phyloP scores from a whole-genome alignment of 129 eudicot genomes.

The Kitagawia praeruptora region DNA sequence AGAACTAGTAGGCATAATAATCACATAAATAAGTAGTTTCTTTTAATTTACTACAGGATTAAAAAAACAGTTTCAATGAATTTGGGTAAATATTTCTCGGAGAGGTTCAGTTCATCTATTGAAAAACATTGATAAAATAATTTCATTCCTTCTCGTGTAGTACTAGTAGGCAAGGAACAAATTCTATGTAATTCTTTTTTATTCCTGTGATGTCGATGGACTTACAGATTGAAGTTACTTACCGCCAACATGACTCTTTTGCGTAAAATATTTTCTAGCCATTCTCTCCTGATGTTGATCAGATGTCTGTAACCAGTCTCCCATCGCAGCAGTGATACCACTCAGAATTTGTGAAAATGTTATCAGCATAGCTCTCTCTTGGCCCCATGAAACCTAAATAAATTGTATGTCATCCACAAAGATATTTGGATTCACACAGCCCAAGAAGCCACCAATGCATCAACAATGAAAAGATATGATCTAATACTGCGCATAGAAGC shows the following conservation, averaged over 20 bases:
- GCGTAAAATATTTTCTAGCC: conserved; percentile 55
- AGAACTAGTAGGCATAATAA: not conserved
- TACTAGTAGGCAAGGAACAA: not conserved
- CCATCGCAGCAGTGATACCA: conserved; percentile 39
- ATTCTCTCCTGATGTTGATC: conserved; percentile 46
- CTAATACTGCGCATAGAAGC: not conserved
- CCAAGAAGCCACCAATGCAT: conserved; percentile 5
- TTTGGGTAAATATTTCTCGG: not conserved
- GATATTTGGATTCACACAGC: conserved; percentile 18
- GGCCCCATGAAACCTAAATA: conserved; percentile 14
- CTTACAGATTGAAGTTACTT: conserved; percentile 22
- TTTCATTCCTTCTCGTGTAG: not conserved
- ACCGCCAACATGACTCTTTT: conserved; percentile 62
- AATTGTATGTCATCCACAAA: conserved; percentile 13
- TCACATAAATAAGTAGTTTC: not conserved
- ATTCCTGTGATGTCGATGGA: not conserved
- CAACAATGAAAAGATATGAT: not conserved
- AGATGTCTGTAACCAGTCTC: conserved; percentile 51
- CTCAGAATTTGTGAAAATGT: conserved; percentile 15
- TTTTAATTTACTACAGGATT: not conserved
- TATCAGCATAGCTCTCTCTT: conserved; percentile 9
- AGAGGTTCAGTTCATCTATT: not conserved
- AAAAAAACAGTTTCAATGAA: not conserved
- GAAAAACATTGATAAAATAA: not conserved
- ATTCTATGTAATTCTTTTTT: not conserved